A percentile compares a stretch with the other conserved stretches of the same genome.
These are phyloP conservation scores for Curvularia hawaiiensis DNA, from an alignment of 2,329 filamentous ascomycete genomes.

Conservation along the genomic window DNA sequence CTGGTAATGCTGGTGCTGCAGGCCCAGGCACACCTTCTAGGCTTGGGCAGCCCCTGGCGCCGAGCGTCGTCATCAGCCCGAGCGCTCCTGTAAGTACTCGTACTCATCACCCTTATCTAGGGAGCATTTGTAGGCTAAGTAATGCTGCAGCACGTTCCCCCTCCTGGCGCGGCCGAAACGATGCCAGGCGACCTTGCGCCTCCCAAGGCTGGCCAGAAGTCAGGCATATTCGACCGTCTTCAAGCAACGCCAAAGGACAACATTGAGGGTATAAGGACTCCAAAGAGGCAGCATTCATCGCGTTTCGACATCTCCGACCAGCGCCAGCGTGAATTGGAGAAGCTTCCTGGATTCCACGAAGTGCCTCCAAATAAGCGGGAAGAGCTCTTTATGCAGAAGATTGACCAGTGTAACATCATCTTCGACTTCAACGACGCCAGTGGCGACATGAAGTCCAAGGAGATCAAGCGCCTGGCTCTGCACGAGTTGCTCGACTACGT, in stretches of 20 bases:
- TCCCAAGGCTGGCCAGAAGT: slow-evolving; percentile 90
- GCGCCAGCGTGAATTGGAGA: slow-evolving; percentile 85
- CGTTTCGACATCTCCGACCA: slow-evolving; percentile 98
- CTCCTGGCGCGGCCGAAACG: slow-evolving; percentile 91
- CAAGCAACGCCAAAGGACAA: slow-evolving; percentile 96
- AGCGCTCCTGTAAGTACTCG: slow-evolving; percentile 69
- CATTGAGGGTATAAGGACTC: slow-evolving; percentile 91
- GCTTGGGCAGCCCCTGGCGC: slow-evolving; percentile 68
- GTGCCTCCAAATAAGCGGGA: slow-evolving; percentile 93
- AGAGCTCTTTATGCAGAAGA: slow-evolving; percentile 99
- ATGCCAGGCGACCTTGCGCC: slow-evolving; percentile 98
- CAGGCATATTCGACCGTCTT: slow-evolving; percentile 82
- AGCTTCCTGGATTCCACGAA: slow-evolving; percentile 96
- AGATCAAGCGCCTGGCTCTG: slow-evolving; percentile 95
- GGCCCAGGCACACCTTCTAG: slow-evolving; percentile 64
- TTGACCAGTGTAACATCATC: slow-evolving; percentile 99
- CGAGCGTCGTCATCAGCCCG: slow-evolving; percentile 92
- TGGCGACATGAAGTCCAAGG: slow-evolving; percentile 99
- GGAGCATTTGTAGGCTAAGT: slow-evolving; percentile 1
- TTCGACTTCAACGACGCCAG: slow-evolving; percentile 99
- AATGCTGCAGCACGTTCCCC: slow-evolving; percentile 76
- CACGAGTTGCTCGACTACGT: slow-evolving; percentile 98
- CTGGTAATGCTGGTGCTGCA: slow-evolving; percentile 55
- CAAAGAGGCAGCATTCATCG: slow-evolving; percentile 95
- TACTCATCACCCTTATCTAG: neutral